These are phyloP conservation scores for Vaccinium darrowii DNA, from an alignment of 148 eudicot genomes.

Conservation along the genomic window DNA sequence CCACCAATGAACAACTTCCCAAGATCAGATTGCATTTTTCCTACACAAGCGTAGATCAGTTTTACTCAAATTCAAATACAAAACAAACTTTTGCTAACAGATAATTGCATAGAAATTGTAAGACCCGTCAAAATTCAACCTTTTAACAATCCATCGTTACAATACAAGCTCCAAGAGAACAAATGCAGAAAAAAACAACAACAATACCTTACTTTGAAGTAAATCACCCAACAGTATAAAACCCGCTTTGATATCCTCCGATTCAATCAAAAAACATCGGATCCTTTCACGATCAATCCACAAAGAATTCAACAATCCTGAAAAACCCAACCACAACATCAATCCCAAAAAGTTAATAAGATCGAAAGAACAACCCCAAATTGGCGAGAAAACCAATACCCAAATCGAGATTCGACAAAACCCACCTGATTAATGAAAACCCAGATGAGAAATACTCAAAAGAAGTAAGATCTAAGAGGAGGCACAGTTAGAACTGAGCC, in stretches of 20 bases:
- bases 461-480: conserved; percentile 36
- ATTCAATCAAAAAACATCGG: conserved; percentile 27
- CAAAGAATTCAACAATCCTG: conserved; percentile 21
- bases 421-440: conserved; percentile 26
- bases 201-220: conserved; percentile 6
- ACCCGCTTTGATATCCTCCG: conserved; percentile 14
- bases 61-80: conserved; percentile 13
- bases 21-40: conserved; percentile 74
- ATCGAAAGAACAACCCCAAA: neutral
- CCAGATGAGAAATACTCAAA: conserved; percentile 18
- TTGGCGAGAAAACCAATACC: conserved; percentile 16
- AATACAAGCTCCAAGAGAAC: conserved; percentile 4
- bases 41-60: conserved; percentile 25
- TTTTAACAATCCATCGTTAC: conserved; percentile 18
- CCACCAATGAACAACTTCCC: conserved; percentile 87
- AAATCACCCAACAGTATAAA: neutral
- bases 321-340: conserved; percentile 15
- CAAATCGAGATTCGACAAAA: conserved; percentile 20
- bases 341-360: neutral
- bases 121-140: conserved; percentile 20
- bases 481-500: conserved; percentile 25
- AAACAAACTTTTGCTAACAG: neutral
- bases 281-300: conserved; percentile 31
- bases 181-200: conserved; percentile 27
- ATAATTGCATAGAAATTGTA: neutral